Evolutionary conservation across 2,329 filamentous ascomycete species (phyloP), one percentile per base, ranked within the genome.

Genomic region (Exophiala lecanii-corni): DNA sequence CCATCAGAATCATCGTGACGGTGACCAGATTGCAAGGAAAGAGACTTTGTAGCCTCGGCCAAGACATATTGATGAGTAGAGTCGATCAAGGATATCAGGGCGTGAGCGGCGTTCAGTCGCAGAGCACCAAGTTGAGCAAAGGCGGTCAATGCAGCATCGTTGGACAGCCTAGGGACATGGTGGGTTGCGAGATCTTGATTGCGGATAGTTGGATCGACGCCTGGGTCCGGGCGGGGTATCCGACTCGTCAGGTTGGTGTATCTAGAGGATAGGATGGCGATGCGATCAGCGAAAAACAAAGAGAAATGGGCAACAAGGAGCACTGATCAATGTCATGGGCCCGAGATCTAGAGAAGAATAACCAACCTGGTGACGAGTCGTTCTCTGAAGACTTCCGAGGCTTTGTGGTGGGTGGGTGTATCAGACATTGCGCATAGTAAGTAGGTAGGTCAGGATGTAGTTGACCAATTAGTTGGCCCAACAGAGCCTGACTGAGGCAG

Each of bases 121-220:
- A 62, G 35, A 16, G 53, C 50, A 5, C 52, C 55, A 9, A 62
- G 45, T 36, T 62, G 59, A 2, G 59, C 59, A 25, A 62, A 54
- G 9, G 51, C 53, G 3, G 58, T 60, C 42, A 67, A 49, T 2
- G 62, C 62, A 18, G 55, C 56, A 48, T 67, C 66, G 4, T 55
- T 47, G 20, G 58, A 54, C 7, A 59, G 57, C n/a, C 21, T 36
- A 7, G 48, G 39, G 12, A 15, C n/a, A 13, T 38, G 23, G 15
- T 16, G 19, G n/a, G 13, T 17, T 3, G 28, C 12, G 36, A 17
- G 13, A 21, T 26, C n/a, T 16, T 15, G 16, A 19, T 18, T 23
- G n/a, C 12, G 17, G 17, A 31, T 26, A 23, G 41, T 44, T 13
- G 32, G 13, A 15, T 33, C 33, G 25, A 39, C 9, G 9, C 25